Evolutionary conservation across 257 asterid genomes (phyloP), one percentile per base, ranked within the genome.

Genomic region (Avicennia marina): DNA sequence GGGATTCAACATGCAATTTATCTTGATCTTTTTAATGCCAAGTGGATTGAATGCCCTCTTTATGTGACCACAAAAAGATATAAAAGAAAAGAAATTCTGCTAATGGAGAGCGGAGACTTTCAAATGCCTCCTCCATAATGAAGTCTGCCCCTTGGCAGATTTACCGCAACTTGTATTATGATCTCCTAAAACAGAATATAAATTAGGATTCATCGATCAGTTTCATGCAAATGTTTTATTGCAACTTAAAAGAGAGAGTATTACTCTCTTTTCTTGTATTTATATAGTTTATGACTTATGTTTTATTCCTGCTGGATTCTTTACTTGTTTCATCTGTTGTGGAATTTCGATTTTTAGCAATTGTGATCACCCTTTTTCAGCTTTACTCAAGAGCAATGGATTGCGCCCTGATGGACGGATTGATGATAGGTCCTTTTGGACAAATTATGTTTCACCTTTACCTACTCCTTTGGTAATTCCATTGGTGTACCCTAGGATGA

Each of bases 391-490:
- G 80, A 82, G 96, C 79, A 71, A 68, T 13, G 99, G 95, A 65
- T 75, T 93, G 63, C 81, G 95, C 64, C 68, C 91, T 29, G 99
- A 89, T 68, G 95, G 89, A 39, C 85, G 94, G 63, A 65, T 89
- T 33, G 99, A 93, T 58, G 95, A 87, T 68, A 80, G 93, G 74
- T 86, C 97, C 69, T 85, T 69, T 64, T 93, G 99, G 99, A 84
- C 84, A 61, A 86, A 78, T 77, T 71, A 89, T 43, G 94, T 86
- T 62, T 81, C 87, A 52, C 78, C 90, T 34, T 83, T 93, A 63
- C 83, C 99, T 25, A 73, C 88, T 60, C 81, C 95, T 61, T 72
- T 86, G 74, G 94, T 85, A 58, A 83, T 93, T 63, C 96, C 97
- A 12, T 78, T 86, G 67, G 99, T 93, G 48, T 93, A 84, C 69